A percentile compares a stretch with the other conserved stretches of the same genome.
phyloP scores from a whole-genome alignment of 2,329 filamentous ascomycete genomes.

The Xylaria sp. region DNA sequence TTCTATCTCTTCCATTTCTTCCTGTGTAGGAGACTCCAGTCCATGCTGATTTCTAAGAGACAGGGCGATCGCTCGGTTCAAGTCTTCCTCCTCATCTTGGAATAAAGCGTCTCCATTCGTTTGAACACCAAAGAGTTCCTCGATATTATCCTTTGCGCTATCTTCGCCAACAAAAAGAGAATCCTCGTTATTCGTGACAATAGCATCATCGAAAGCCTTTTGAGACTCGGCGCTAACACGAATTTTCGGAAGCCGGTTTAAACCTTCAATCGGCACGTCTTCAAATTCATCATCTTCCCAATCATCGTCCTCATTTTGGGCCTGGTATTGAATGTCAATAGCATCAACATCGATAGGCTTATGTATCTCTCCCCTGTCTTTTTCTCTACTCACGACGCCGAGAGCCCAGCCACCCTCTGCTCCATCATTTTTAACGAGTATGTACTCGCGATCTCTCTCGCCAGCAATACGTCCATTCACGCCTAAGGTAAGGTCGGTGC shows the following conservation, averaged over 20 bases:
- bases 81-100: constrained; percentile 65
- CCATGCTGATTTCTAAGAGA: constrained; percentile 76
- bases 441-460: constrained; percentile 92
- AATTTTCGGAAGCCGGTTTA: constrained; percentile 83
- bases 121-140: constrained; percentile 39
- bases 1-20: constrained; percentile 50
- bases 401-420: constrained; percentile 96
- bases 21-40: constrained; percentile 43
- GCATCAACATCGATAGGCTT: constrained; percentile 94
- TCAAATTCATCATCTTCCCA: constrained; percentile 83
- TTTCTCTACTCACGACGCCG: constrained; percentile 89
- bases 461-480: constrained; percentile 76
- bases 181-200: constrained; percentile 55
- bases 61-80: constrained; percentile 84
- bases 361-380: constrained; percentile 78
- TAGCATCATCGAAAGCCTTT: constrained; percentile 33
- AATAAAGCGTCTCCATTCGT: constrained; percentile 50
- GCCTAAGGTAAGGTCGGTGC: constrained; percentile 74
- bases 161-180: constrained; percentile 65
- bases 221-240: constrained; percentile 40
- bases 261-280: constrained; percentile 88
- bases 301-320: constrained; percentile 66
- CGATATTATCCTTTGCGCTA: constrained; percentile 30
- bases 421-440: constrained; percentile 93
- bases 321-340: constrained; percentile 65